Base-by-base conservation (phyloP, 202 grass and related monocot species). In the Zoysia matrella region DNA sequence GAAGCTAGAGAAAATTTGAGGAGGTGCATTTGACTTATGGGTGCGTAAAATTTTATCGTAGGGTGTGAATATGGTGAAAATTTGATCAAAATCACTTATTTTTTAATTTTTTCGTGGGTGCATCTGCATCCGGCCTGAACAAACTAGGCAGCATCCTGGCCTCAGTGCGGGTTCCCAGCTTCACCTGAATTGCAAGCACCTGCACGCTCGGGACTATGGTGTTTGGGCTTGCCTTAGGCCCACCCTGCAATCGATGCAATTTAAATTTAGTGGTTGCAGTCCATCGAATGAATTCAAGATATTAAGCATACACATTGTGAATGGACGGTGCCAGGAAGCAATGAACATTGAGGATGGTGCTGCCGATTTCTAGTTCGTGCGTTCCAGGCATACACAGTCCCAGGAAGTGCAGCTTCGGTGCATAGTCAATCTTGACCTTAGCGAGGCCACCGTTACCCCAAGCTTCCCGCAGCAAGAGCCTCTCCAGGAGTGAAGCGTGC, bases 1-100 rank as follows among this genome's bases (percentile, higher is more conserved):
- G 6, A 85, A 22, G 10, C 49, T 85, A 6, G 82, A 36, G 82
- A 55, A 89, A 85, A 89, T 82, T 65, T 78, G 68, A 89, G 74
- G 49, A 1, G 30, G 30, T 36, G 30, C 30, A 36, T 36, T 36
- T 36, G 30, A 36, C 30, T 36, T 36, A 1, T 36, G 1, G 0
- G 30, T 36, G 30, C 30, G 1, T 36, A 36, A 36, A 36, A 36
- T 36, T 36, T 36, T 36, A 36, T 36, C 30, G 30, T 36, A 36
- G 30, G 30, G 1, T 36, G 30, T 36, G 1, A 36, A 36, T 36
- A 36, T 36, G 1, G 30, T 36, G 30, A 36, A 36, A 36, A 36
- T 36, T 36, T 36, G 30, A 36, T 36, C 30, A 36, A 36, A 36
- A 36, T 36, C 30, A 36, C 30, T 36, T 36, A 1, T 36, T 36